A percentile compares a stretch with the other conserved stretches of the same genome.
These are phyloP conservation scores for Fusarium cicatricum DNA, from an alignment of 2,329 filamentous ascomycete species.

Conservation along the genomic window DNA sequence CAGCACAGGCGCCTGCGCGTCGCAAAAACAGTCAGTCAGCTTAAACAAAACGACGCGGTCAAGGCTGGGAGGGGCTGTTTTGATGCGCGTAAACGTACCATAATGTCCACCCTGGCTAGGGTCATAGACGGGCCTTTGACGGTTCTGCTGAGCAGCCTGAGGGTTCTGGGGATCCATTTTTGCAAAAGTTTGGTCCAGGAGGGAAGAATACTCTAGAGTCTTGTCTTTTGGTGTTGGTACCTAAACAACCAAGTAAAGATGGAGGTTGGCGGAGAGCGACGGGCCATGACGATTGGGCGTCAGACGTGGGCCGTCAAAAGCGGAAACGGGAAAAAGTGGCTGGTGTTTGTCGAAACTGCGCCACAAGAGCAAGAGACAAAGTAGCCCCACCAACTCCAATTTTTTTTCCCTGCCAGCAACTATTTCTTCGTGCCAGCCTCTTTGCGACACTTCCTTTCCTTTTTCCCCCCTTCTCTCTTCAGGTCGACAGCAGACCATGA, in stretches of 20 bases:
- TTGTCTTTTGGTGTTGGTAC: conserved; percentile 6
- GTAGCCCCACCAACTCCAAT: conserved; percentile 10
- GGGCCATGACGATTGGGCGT: conserved; percentile 39
- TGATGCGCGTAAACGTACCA: conserved; percentile 60
- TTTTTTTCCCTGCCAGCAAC: conserved; percentile 30
- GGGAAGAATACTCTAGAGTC: not conserved
- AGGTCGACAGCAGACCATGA: conserved; percentile 43
- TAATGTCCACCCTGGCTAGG: conserved; percentile 79
- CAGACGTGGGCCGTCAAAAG: conserved; percentile 2
- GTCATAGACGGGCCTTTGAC: conserved; percentile 74
- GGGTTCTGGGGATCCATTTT: conserved; percentile 55
- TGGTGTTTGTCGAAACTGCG: not conserved
- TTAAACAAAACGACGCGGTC: conserved; percentile 7
- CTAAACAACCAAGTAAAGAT: conserved; percentile 8
- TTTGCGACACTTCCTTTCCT: conserved; percentile 10
- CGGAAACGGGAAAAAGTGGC: conserved; percentile 2
- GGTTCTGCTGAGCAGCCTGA: conserved; percentile 62
- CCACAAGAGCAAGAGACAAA: not conserved
- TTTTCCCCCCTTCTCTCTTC: conserved; percentile 15
- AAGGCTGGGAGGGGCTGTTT: conserved; percentile 1
- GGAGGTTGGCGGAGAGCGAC: conserved; percentile 22
- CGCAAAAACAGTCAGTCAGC: conserved; percentile 4
- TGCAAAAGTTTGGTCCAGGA: conserved; percentile 2
- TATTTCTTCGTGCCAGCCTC: conserved; percentile 35
- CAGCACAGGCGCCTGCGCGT: conserved; percentile 56